phyloP scores from a whole-genome alignment of 2,329 filamentous ascomycete genomes.

The Tolypocladium tundrense region DNA sequence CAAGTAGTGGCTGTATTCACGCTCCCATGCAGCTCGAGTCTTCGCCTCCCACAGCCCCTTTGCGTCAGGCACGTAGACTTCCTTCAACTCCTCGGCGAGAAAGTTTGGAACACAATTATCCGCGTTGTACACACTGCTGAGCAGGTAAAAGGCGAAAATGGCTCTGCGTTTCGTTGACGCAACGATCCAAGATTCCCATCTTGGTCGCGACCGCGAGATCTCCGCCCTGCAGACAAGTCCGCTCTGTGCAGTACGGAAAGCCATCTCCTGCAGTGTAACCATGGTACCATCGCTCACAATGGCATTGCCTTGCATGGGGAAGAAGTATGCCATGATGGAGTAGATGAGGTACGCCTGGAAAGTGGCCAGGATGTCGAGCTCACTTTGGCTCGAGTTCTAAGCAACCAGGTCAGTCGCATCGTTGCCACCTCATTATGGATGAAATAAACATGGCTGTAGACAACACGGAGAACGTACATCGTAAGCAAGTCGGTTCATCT shows the following conservation, averaged over 20 bases:
- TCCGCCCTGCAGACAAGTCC: slow-evolving; percentile 23
- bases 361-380: slow-evolving; percentile 21
- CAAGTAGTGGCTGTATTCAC: slow-evolving; percentile 29
- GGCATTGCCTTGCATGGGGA: slow-evolving; percentile 10
- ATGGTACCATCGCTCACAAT: slow-evolving; percentile 30
- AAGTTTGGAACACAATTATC: slow-evolving; percentile 34
- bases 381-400: too few species aligned
- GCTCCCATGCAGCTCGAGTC: slow-evolving; percentile 28
- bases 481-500: background rate
- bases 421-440: too few species aligned
- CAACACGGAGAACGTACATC: too few species aligned
- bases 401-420: too few species aligned
- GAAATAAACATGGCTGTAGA: too few species aligned
- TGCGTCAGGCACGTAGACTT: slow-evolving; percentile 29
- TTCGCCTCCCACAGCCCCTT: slow-evolving; percentile 32
- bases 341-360: slow-evolving; percentile 48
- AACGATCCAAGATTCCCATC: slow-evolving; percentile 46
- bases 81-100: slow-evolving; percentile 36
- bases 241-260: slow-evolving; percentile 24
- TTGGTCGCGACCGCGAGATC: too few species aligned
- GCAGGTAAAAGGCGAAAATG: slow-evolving; percentile 41
- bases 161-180: slow-evolving; percentile 42
- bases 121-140: slow-evolving; percentile 37
- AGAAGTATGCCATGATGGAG: slow-evolving; percentile 36
- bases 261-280: slow-evolving; percentile 40